Base-by-base conservation (phyloP, 192 early-diverging fungal genomes). In the Kappamyces sp. region DNA sequence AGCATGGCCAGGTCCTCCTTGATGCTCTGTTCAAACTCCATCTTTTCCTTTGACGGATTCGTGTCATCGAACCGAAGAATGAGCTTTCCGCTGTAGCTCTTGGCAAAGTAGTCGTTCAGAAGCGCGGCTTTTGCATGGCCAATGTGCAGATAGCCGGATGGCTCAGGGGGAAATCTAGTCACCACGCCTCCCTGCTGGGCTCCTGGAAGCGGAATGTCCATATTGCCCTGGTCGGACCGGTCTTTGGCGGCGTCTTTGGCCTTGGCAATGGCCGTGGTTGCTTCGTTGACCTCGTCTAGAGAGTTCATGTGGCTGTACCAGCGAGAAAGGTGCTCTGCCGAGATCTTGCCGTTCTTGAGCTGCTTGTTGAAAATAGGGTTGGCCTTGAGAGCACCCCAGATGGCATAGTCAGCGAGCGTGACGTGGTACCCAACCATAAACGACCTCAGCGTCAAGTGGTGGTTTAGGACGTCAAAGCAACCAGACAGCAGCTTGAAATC, bases 41-140 rank as follows among this genome's bases (percentile, higher is more conserved):
- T 77, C 82, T 90, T 93, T 74, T 99, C 97, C 75, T 99, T 99
- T 49, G 66, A 76, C 8, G 97, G 97, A 69, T 99, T 99, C 38
- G 97, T 97, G 72, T 99, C 95, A 71, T 99, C 97, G 55, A 99
- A 98, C 23, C 97, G 88, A 57, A 98, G 72, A 57, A 98, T 88
- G 65, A 99, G 62, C 67, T 90, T 92, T 59, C 97, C 97, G 47
- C 89, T 79, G 76, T 97, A 93, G 23, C 73, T 64, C 9, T 83
- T 69, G 2, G 97, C 97, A 86, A 99, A 89, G 79, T 94, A 89
- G 67, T 99, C 89, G 79, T 98, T 99, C 52, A 99, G 69, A 48
- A 99, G 75, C 8, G 92, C 97, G 38, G 97, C 97, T 82, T 99
- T 99, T 52, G 94, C 93, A 70, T 99, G 97, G 55, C 97, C 97